Percentiles rank a stretch among this genome's conserved stretches.
Conservation (phyloP, 2,329 filamentous ascomycete genomes). For the Pseudopyrenochaeta lycopersici region DNA sequence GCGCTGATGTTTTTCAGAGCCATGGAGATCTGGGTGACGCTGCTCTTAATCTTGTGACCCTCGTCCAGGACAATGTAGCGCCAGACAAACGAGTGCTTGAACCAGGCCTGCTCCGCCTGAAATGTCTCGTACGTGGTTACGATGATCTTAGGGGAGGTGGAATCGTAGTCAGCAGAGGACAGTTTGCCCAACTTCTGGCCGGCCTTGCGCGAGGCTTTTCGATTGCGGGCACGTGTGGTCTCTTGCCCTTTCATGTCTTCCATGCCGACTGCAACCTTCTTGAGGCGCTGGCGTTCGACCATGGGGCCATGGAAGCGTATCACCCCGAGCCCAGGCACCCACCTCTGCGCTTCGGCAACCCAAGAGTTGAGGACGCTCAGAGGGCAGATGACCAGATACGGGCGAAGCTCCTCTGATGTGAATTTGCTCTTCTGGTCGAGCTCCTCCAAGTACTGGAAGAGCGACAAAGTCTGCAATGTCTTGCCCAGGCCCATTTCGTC, state of each 20-base stretch:
- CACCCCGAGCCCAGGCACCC: constrained; percentile 85
- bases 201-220: constrained; percentile 89
- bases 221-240: constrained; percentile 79
- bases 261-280: constrained; percentile 57
- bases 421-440: constrained; percentile 68
- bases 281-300: constrained; percentile 78
- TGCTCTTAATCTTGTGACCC: constrained; percentile 99
- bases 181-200: constrained; percentile 41
- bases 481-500: constrained; percentile 99
- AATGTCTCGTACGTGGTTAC: constrained; percentile 99
- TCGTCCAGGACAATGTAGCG: constrained; percentile 99
- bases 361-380: constrained; percentile 97
- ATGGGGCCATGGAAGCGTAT: constrained; percentile 96
- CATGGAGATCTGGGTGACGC: constrained; percentile 53
- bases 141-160: constrained; percentile 63
- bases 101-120: constrained; percentile 91
- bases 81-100: constrained; percentile 96
- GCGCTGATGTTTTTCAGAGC: constrained; percentile 55
- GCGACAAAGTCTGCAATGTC: constrained; percentile 96
- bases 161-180: constrained; percentile 31
- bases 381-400: constrained; percentile 95
- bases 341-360: constrained; percentile 97
- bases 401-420: constrained; percentile 73
- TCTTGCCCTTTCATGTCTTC: constrained; percentile 58
- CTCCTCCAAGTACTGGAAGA: constrained; percentile 96